Base-by-base conservation (phyloP, 306 rosid species). In the Cucurbita maxima region DNA sequence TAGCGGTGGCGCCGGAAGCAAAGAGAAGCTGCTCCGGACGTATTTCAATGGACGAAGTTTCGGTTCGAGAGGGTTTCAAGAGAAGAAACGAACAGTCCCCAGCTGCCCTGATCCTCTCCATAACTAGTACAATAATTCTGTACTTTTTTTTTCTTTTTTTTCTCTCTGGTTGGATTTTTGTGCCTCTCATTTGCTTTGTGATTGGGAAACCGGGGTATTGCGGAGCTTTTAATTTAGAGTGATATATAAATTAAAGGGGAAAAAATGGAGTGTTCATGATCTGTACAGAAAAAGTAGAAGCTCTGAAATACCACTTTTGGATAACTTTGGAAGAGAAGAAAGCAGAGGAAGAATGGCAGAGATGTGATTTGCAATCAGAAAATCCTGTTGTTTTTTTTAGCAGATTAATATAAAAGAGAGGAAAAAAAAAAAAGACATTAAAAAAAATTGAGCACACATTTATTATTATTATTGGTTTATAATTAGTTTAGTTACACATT, bases 91-190 rank as follows among this genome's bases (percentile, higher is more conserved):
- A 84, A 84, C 78, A 76, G 91, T 95, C 8, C 97, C 99, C 67
- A 95, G 91, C 56, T 95, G 97, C 84, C 99, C 99, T 67, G 99
- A 95, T 95, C 92, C 96, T 82, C 97, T 95, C 76, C 99, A 95
- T 84, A 95, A 95, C 93, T 76, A 76, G 22, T 78, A 79, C 74
- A 30, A 53, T 67, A 54, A 38, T 76, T 67, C 3, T 61, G 54
- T 43, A 58, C 34, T 47, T 10, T 47, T 11, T 10, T 90, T 87
- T 56, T 56, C 37, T 25, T 13, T 3, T 45, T 75, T 40, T 67
- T 10, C 10, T 38, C 48, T 74, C 55, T 25, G 25, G 34, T 30
- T 30, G 34, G 34, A 2, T 30, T 30, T 30, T 30, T 2, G 34
- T 30, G 34, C 34, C 34, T 30, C 34, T 30, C 34, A 30, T 30